These are phyloP conservation scores for Thalassiosira hispida DNA, from an alignment of 352 stramenopile species.

Conservation along the genomic window DNA sequence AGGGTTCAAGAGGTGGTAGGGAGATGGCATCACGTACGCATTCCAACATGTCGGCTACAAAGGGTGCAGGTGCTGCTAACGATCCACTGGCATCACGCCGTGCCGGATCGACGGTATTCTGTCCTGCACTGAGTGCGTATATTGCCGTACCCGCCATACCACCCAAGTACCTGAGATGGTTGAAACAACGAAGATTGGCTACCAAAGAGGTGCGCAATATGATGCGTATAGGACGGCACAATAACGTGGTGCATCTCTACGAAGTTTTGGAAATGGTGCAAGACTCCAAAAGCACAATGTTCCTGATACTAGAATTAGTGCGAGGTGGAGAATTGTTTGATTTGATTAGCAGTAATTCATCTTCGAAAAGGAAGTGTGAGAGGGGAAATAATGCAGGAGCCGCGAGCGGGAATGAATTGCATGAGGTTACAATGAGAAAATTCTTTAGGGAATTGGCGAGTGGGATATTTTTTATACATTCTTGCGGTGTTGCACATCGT, in stretches of 20 bases:
- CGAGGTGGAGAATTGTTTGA: conserved; percentile 94
- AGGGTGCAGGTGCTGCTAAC: not conserved
- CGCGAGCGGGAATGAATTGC: conserved; percentile 55
- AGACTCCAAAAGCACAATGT: conserved; percentile 95
- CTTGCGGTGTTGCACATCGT: conserved; percentile 94
- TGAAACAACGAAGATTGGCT: conserved; percentile 89
- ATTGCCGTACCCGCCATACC: conserved; percentile 90
- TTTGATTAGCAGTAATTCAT: conserved; percentile 96
- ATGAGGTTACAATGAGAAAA: conserved; percentile 88
- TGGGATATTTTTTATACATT: conserved; percentile 96
- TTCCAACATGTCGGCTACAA: not conserved
- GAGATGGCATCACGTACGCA: not conserved
- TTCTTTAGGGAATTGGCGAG: conserved; percentile 98
- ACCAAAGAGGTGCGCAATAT: conserved; percentile 96
- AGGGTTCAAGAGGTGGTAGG: not conserved
- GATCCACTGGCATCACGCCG: conserved; percentile 35
- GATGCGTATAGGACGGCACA: conserved; percentile 89
- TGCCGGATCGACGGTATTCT: conserved; percentile 65
- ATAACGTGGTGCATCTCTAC: conserved; percentile 94
- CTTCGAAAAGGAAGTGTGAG: conserved; percentile 34
- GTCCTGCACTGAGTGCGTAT: conserved; percentile 70
- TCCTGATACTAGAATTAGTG: conserved; percentile 89
- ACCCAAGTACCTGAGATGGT: conserved; percentile 95
- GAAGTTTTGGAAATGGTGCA: conserved; percentile 94
- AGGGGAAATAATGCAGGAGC: conserved; percentile 6